Base-by-base conservation (phyloP, 768 basidiomycete species). In the Hortiboletus flavorubellus region DNA sequence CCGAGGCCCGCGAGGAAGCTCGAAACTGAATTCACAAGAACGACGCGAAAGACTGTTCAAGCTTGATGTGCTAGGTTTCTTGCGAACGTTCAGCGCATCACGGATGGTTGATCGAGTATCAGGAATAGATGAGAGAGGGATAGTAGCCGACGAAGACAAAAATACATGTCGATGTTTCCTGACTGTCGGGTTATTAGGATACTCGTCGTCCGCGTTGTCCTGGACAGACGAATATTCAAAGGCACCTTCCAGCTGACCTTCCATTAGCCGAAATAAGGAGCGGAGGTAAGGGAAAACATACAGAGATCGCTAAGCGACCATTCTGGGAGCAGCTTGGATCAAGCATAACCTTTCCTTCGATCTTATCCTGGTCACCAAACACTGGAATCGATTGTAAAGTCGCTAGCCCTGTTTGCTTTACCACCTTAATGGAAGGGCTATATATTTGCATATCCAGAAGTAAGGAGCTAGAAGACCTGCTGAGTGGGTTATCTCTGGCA, bases 381-480 rank as follows among this genome's bases (percentile, higher is more conserved):
- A 88, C 82, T 2, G 86, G 78, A 23, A 63, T 50, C 35, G 71
- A 59, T 11, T 64, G 66, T 15, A 64, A 59, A 38, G 29, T 55
- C 29, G 62, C 64, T 21, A 68, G 61, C 21, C 65, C 69, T 44
- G 58, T 45, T 18, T 64, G 62, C 15, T 67, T 68, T 9, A 76
- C 69, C n/a, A 77, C 66, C 64, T 81, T 83, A 11, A 86, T 69
- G n/a, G 79, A 83, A 6, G 83, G 78, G 52, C 85, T 87, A 53
- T 81, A 78, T 29, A 89, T 70, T 53, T 81, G 80, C 50, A 89
- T 74, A 58, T 86, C 81, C 62, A 87, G 70, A 60, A 81, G 79
- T 23, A 76, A 64, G 23, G 82, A 81, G 23, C 83, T 84, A 58
- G 39, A 43, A 23, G 15, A 54, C 35, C 6, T 3, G 1, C 1